Percentiles rank a stretch among this genome's conserved stretches.
Evolutionary conservation across 257 asterid genomes (phyloP).

Genomic region (Misopates orontium): DNA sequence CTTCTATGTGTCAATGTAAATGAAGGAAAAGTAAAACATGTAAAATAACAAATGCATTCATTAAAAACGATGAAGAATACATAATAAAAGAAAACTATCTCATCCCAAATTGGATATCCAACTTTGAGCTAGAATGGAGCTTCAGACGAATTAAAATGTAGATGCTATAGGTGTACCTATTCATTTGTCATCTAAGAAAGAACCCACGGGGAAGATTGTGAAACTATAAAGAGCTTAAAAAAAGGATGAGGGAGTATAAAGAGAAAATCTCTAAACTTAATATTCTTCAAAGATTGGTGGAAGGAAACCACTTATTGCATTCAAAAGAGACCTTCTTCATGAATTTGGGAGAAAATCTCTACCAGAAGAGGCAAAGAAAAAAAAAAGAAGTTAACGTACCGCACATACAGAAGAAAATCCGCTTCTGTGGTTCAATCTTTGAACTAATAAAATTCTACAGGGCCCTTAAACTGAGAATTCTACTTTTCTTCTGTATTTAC

Average conservation of each 20-base stretch:
- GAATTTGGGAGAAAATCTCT: not conserved
- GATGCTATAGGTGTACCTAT: not conserved
- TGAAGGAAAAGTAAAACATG: too few relatives aligned
- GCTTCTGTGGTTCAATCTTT: not conserved
- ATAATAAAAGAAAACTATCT: too few relatives aligned
- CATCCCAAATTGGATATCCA: too few relatives aligned
- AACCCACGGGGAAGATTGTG: not conserved
- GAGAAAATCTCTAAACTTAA: too few relatives aligned
- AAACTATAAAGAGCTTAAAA: not conserved
- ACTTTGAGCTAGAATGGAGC: too few relatives aligned
- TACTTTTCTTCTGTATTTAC: not conserved
- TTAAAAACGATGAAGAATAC: too few relatives aligned
- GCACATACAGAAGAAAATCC: not conserved
- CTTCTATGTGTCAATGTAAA: too few relatives aligned
- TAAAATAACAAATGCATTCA: too few relatives aligned
- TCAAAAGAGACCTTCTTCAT: not conserved
- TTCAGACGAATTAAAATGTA: not conserved
- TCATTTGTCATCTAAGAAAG: not conserved
- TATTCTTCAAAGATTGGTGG: too few relatives aligned
- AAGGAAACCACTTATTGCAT: not conserved
- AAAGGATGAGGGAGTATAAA: too few relatives aligned
- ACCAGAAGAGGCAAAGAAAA: not conserved
- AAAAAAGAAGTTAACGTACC: too few relatives aligned
- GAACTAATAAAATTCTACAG: not conserved
- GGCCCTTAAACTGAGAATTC: not conserved